A percentile compares a stretch with the other conserved stretches of the same genome.
Conservation (phyloP, 345 rosid species). For the Kernera saxatilis region DNA sequence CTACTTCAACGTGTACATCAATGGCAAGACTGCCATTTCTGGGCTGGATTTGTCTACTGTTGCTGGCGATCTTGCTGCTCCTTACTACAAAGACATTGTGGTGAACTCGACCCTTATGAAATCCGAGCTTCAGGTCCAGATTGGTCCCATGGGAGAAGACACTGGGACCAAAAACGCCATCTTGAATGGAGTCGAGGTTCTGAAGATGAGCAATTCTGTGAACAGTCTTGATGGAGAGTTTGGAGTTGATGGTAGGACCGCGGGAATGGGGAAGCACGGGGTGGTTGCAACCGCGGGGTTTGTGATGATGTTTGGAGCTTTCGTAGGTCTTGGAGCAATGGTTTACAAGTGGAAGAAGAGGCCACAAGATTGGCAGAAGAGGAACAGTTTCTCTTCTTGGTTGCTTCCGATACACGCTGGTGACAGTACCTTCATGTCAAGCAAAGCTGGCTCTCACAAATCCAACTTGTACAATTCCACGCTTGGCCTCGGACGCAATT, state of each 20-base stretch:
- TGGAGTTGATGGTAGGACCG: constrained; percentile 47
- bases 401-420: constrained; percentile 62
- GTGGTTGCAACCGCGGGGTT: constrained; percentile 65
- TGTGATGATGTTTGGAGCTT: constrained; percentile 81
- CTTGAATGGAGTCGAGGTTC: constrained; percentile 61
- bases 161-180: constrained; percentile 50
- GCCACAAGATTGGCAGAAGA: constrained; percentile 77
- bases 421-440: constrained; percentile 49
- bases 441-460: constrained; percentile 51
- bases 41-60: constrained; percentile 56
- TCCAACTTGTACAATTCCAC: constrained; percentile 38
- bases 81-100: constrained; percentile 64
- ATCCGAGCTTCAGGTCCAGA: constrained; percentile 41
- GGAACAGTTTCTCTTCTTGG: constrained; percentile 81
- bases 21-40: constrained; percentile 50
- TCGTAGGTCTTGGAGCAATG: constrained; percentile 74
- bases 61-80: constrained; percentile 39
- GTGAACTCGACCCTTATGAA: constrained; percentile 45
- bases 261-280: constrained; percentile 20
- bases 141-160: constrained; percentile 53
- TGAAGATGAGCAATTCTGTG: constrained; percentile 68
- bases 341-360: constrained; percentile 66
- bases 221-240: constrained; percentile 72
- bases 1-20: constrained; percentile 66
- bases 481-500: constrained; percentile 59